Conservation (phyloP, 768 basidiomycete species). For the Amanita polypyramis region DNA sequence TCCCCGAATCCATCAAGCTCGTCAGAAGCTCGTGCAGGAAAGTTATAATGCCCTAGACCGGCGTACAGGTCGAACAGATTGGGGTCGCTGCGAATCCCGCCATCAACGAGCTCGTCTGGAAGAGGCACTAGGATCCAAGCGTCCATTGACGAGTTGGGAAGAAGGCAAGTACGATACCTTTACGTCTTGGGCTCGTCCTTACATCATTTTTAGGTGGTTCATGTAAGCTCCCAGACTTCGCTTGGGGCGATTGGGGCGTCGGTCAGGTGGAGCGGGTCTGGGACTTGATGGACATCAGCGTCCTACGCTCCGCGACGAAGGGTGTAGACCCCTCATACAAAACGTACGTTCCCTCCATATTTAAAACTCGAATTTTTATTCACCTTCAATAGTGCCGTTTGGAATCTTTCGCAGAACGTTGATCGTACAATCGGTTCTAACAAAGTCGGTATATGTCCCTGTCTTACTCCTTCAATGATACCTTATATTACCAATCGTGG, state of each 20-base stretch:
- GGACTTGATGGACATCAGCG: slow-evolving; percentile 90
- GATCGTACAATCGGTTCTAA: slow-evolving; percentile 80
- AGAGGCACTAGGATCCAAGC: slow-evolving; percentile 70
- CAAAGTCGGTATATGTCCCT: slow-evolving; percentile 80
- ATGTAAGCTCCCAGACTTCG: slow-evolving; percentile 80
- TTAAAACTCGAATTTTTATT: slow-evolving; percentile 5
- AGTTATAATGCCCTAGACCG: slow-evolving; percentile 54
- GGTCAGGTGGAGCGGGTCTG: slow-evolving; percentile 91
- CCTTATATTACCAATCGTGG: slow-evolving; percentile 94
- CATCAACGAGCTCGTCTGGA: slow-evolving; percentile 83
- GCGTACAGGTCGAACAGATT: slow-evolving; percentile 70
- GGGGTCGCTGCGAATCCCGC: slow-evolving; percentile 87
- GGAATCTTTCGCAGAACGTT: slow-evolving; percentile 96
- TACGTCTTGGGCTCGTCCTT: neutral
- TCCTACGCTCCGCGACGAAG: slow-evolving; percentile 68
- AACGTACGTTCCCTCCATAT: slow-evolving; percentile 44
- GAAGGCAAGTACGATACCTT: slow-evolving; percentile 45
- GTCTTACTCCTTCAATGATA: slow-evolving; percentile 94
- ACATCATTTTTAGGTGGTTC: slow-evolving; percentile 48
- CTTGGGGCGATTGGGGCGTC: slow-evolving; percentile 92
- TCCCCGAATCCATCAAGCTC: slow-evolving; percentile 80
- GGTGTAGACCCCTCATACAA: slow-evolving; percentile 85
- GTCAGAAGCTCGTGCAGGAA: slow-evolving; percentile 73
- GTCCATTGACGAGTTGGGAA: slow-evolving; percentile 89
- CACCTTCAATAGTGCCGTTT: slow-evolving; percentile 52